These are phyloP conservation scores for Zelonia costaricensis DNA, from an alignment of 208 protist species.

Conservation along the genomic window DNA sequence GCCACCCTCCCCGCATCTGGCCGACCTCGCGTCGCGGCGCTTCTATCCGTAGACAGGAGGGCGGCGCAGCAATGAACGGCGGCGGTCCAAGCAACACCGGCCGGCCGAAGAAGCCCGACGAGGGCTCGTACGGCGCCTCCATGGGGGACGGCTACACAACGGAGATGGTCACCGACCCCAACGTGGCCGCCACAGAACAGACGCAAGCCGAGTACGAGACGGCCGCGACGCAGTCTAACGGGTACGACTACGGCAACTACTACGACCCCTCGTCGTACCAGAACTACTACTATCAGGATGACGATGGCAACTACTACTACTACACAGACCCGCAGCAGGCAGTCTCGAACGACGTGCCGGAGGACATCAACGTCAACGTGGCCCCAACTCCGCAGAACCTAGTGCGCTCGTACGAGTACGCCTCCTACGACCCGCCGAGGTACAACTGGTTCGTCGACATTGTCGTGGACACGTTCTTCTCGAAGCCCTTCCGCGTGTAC, in stretches of 20 bases:
- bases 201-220: conserved; percentile 29
- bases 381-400: conserved; percentile 34
- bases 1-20: neutral
- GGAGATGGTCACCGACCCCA: conserved; percentile 13
- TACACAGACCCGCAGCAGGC: conserved; percentile 40
- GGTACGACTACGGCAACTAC: conserved; percentile 31
- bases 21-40: too few species aligned
- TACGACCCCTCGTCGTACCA: conserved; percentile 58
- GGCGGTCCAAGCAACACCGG: conserved; percentile 2
- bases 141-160: conserved; percentile 18
- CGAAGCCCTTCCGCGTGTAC: conserved; percentile 67
- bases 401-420: conserved; percentile 70
- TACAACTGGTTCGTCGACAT: conserved; percentile 79
- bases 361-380: conserved; percentile 22
- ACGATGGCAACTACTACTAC: conserved; percentile 79
- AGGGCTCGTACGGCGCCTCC: conserved; percentile 13
- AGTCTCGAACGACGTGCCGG: conserved; percentile 23
- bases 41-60: neutral
- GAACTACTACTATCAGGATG: conserved; percentile 78
- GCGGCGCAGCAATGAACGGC: conserved; percentile 2
- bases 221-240: conserved; percentile 21
- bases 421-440: conserved; percentile 65
- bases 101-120: conserved; percentile 23
- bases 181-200: conserved; percentile 7
- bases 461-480: conserved; percentile 80